Evolutionary conservation across 169 alveolate genomes (phyloP), one percentile per base, ranked within the genome.

Genomic region (Cryptosporidium felis): DNA sequence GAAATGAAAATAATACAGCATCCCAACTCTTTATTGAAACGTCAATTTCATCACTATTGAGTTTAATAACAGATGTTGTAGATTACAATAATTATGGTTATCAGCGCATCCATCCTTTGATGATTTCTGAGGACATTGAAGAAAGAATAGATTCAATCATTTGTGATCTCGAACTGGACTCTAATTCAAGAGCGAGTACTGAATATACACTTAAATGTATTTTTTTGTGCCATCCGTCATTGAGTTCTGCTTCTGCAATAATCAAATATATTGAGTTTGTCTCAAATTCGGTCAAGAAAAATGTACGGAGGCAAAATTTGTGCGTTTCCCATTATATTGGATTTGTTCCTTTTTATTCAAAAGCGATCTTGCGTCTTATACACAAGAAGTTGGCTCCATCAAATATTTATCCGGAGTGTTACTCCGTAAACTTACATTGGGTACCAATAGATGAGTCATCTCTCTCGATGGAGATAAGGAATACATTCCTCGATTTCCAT

Each of bases 301-400:
- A 38, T 18, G 26, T 61, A 36, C 16, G 28, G 12, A 74, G 41
- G 40, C 56, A 34, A 21, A 74, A 38, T 16, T 32, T 65, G n/a
- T 38, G 49, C 6, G 41, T 65, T 26, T 45, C 28, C n/a, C 38
- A 32, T 65, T 65, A 46, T 65, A 74, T 74, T 36, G 85, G 85
- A 4, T 74, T 74, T 74, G 67, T 74, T 30, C 85, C 85, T 32
- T 74, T 56, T 30, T 74, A 74, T 49, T 49, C 85, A 16, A 74
- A 32, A 6, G 53, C 49, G 56, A 40, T 56, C 32, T 21, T 74
- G 5, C 51, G 67, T 12, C 65, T 74, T 49, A 49, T 74, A 3
- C 63, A 74, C 42, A 51, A 74, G 41, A 46, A 53, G n/a, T 23
- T 74, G 23, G 12, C 67, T 53, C 41, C 74, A 51, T 36, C 40